Conservation (phyloP, 352 stramenopile genomes). For the Phytophthora pseudosyringae region DNA sequence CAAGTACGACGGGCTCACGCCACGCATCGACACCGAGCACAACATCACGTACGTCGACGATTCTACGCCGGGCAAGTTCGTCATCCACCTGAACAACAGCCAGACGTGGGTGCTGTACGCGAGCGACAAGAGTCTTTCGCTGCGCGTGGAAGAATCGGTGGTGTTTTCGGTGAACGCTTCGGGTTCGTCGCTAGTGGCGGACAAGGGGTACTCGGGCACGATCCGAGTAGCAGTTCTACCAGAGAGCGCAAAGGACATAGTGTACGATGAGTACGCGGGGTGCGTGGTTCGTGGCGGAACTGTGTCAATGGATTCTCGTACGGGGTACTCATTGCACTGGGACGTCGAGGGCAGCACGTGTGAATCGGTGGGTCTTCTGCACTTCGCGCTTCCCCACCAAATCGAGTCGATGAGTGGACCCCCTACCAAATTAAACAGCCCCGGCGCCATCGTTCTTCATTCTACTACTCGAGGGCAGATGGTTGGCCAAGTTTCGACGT, state of each 20-base stretch:
- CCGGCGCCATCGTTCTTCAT: conserved; percentile 45
- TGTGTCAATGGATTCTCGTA: conserved; percentile 62
- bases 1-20: conserved; percentile 64
- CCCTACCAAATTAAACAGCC: conserved; percentile 21
- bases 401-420: conserved; percentile 45
- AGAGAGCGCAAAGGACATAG: conserved; percentile 34
- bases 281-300: conserved; percentile 61
- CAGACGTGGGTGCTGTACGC: conserved; percentile 82
- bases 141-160: conserved; percentile 46
- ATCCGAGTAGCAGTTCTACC: conserved; percentile 67
- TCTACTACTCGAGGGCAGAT: conserved; percentile 64
- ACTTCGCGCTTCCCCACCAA: conserved; percentile 76
- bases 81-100: conserved; percentile 67
- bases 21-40: conserved; percentile 56
- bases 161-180: conserved; percentile 44
- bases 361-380: conserved; percentile 47
- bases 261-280: conserved; percentile 62
- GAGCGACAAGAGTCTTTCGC: conserved; percentile 43
- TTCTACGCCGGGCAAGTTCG: conserved; percentile 53
- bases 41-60: conserved; percentile 54
- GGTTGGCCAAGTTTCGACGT: conserved; percentile 44
- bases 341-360: conserved; percentile 52
- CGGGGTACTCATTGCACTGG: conserved; percentile 69
- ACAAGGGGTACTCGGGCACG: conserved; percentile 49
- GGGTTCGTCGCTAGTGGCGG: conserved; percentile 48